phyloP scores from a whole-genome alignment of 2,329 filamentous ascomycete species.

The Claviceps maximensis region DNA sequence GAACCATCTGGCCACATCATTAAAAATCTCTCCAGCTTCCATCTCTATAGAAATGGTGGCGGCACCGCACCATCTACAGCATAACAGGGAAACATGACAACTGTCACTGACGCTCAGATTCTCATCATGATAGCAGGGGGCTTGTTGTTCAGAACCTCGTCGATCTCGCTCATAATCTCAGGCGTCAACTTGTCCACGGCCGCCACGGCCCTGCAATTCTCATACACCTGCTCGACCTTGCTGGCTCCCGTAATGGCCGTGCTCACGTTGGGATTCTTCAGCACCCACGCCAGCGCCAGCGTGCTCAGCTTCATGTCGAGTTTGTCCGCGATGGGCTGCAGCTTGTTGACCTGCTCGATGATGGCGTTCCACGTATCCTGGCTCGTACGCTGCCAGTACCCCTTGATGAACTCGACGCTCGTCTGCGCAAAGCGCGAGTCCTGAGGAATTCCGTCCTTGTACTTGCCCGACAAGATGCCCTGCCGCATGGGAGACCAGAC shows the following conservation, averaged over 20 bases:
- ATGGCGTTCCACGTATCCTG: conserved; percentile 40
- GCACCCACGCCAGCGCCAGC: conserved; percentile 48
- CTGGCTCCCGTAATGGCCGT: conserved; percentile 49
- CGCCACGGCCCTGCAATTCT: conserved; percentile 41
- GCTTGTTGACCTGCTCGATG: conserved; percentile 45
- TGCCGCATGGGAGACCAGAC: conserved; percentile 45
- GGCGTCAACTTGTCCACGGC: conserved; percentile 43
- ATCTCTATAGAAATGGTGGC: too few species aligned
- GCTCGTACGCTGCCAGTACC: conserved; percentile 36
- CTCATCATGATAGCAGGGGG: conserved; percentile 29
- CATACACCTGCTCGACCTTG: conserved; percentile 43
- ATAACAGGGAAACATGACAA: neutral
- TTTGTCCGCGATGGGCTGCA: conserved; percentile 50
- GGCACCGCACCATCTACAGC: neutral
- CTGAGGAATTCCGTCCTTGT: conserved; percentile 48
- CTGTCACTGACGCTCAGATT: conserved; percentile 12
- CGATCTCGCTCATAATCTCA: conserved; percentile 46
- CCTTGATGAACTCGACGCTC: conserved; percentile 41
- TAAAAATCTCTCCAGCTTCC: too few species aligned
- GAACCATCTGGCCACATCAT: too few species aligned
- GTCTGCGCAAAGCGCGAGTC: conserved; percentile 44
- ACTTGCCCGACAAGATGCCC: conserved; percentile 54
- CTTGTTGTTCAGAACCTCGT: conserved; percentile 45
- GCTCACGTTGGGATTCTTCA: conserved; percentile 48
- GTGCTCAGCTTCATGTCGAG: conserved; percentile 44